phyloP scores from a whole-genome alignment of 345 rosid species.

The Eutrema japonicum region DNA sequence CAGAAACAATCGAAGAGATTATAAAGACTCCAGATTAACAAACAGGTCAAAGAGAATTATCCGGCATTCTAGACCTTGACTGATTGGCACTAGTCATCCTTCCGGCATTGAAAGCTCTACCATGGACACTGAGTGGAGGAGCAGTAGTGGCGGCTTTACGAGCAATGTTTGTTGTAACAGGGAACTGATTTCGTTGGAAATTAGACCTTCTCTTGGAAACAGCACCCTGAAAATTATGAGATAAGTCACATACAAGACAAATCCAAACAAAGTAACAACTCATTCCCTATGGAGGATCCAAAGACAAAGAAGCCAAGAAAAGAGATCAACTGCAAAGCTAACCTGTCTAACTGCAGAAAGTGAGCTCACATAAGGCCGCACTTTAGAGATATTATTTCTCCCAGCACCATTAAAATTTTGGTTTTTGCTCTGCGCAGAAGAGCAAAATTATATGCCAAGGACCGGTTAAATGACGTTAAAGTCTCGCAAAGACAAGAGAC shows the following conservation, averaged over 20 bases:
- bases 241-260: constrained; percentile 10
- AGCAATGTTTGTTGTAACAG: constrained; percentile 58
- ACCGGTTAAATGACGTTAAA: background rate
- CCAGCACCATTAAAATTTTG: constrained; percentile 49
- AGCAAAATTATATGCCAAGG: background rate
- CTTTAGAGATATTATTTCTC: constrained; percentile 55
- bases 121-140: constrained; percentile 47
- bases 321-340: background rate
- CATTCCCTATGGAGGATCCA: too few relatives aligned
- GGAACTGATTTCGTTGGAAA: constrained; percentile 59
- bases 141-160: constrained; percentile 54
- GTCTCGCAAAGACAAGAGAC: background rate
- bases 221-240: constrained; percentile 55
- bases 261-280: background rate
- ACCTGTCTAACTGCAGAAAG: constrained; percentile 80
- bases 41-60: constrained; percentile 23
- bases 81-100: constrained; percentile 50
- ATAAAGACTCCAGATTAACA: constrained; percentile 20
- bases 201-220: constrained; percentile 73
- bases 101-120: constrained; percentile 55
- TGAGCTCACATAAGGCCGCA: constrained; percentile 57
- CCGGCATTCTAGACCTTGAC: constrained; percentile 60
- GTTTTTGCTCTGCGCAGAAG: constrained; percentile 57
- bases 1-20: constrained; percentile 2
- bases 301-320: constrained; percentile 12